Percentiles rank a stretch among this genome's conserved stretches.
Conservation (phyloP, 495 filamentous ascomycete species). For the Barbatosphaeria neglecta region DNA sequence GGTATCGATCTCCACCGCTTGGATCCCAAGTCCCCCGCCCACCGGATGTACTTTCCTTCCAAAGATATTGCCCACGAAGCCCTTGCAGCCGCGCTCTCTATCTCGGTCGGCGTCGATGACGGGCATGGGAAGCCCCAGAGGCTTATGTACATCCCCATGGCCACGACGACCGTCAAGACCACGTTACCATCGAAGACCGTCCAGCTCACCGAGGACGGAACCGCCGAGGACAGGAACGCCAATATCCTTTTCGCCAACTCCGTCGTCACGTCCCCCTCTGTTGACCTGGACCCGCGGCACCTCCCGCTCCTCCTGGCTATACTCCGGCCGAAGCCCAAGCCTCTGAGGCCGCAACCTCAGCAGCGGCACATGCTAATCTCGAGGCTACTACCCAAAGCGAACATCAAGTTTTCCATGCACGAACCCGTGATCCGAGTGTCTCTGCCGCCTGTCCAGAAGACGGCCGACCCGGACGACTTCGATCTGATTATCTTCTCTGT, state of each 20-base stretch:
- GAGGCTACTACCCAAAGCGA: conserved; percentile 87
- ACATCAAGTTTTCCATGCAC: conserved; percentile 88
- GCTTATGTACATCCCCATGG: conserved; percentile 92
- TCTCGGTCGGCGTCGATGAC: conserved; percentile 85
- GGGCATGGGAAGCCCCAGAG: conserved; percentile 73
- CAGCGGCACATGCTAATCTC: conserved; percentile 63
- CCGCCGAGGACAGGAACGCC: conserved; percentile 77
- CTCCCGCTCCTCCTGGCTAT: conserved; percentile 76
- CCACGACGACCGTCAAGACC: conserved; percentile 88
- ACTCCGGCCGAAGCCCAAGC: conserved; percentile 43
- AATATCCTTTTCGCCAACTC: conserved; percentile 95
- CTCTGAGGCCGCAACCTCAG: conserved; percentile 30
- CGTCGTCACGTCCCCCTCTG: conserved; percentile 87
- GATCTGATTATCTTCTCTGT: conserved; percentile 90
- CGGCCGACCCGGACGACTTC: conserved; percentile 64
- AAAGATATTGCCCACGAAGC: conserved; percentile 93
- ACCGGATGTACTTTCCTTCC: conserved; percentile 97
- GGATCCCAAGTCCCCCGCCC: conserved; percentile 85
- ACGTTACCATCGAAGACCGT: conserved; percentile 93
- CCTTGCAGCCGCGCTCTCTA: conserved; percentile 78
- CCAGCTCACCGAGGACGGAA: conserved; percentile 59
- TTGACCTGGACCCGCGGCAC: conserved; percentile 92
- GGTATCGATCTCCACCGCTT: conserved; percentile 87
- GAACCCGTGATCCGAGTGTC: conserved; percentile 88
- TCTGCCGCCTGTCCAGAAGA: conserved; percentile 53